A percentile compares a stretch with the other conserved stretches of the same genome.
Conservation (phyloP, 768 basidiomycete species). For the Nidularia pulvinata region DNA sequence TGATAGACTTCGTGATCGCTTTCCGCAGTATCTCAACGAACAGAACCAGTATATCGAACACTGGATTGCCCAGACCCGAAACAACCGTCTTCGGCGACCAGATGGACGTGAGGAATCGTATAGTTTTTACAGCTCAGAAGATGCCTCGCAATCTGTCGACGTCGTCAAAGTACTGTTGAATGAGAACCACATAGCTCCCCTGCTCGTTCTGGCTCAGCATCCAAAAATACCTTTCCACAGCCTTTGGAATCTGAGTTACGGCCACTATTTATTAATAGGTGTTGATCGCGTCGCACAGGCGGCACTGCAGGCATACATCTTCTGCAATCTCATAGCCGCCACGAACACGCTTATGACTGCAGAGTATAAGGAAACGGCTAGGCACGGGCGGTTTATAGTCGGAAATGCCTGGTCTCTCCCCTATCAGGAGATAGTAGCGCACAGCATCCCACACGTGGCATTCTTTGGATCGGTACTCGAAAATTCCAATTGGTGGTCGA, state of each 20-base stretch:
- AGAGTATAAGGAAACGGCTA: no score
- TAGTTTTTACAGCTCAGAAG: no score
- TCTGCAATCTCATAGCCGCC: constrained; percentile 32
- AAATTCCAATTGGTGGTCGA: no score
- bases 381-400: no score
- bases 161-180: constrained; percentile 31
- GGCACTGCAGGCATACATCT: constrained; percentile 28
- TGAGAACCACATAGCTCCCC: constrained; percentile 24
- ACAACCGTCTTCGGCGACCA: neutral
- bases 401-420: no score
- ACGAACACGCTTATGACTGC: constrained; percentile 20
- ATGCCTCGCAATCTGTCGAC: no score
- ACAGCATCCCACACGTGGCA: no score
- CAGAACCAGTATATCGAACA: constrained; percentile 24
- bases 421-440: no score
- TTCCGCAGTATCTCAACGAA: constrained; percentile 23
- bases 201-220: constrained; percentile 34
- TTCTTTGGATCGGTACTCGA: no score
- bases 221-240: constrained; percentile 22
- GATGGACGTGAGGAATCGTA: constrained; percentile 13
- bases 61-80: constrained; percentile 25
- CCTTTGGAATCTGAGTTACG: constrained; percentile 22
- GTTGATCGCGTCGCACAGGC: constrained; percentile 23
- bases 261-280: constrained; percentile 30
- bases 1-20: constrained; percentile 20